A percentile compares a stretch with the other conserved stretches of the same genome.
Conservation (phyloP, 805 yeast species). For the Priceomyces melissophilus region DNA sequence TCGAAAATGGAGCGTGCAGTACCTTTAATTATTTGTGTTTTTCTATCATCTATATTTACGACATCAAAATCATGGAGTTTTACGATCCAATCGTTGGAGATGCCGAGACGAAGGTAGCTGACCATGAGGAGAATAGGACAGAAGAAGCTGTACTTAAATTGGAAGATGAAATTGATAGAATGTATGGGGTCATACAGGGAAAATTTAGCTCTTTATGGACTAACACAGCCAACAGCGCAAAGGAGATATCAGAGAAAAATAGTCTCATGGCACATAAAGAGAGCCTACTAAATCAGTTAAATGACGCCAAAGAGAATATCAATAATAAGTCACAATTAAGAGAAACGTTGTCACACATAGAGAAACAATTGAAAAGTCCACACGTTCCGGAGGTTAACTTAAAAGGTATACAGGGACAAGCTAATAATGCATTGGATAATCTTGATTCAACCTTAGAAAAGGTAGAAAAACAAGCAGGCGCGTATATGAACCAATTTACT, state of each 20-base stretch:
- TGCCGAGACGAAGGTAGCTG: constrained; percentile 9
- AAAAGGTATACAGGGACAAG: constrained; percentile 29
- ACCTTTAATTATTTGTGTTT: too few species aligned
- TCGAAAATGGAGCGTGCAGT: too few species aligned
- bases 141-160: constrained; percentile 50
- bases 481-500: constrained; percentile 57
- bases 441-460: constrained; percentile 69
- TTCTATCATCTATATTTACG: not conserved
- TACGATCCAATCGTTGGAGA: constrained; percentile 25
- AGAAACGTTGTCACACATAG: constrained; percentile 23
- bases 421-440: constrained; percentile 59
- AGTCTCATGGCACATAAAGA: constrained; percentile 26
- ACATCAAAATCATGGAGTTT: constrained; percentile 25
- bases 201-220: constrained; percentile 32
- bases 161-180: constrained; percentile 52
- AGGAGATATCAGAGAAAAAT: constrained; percentile 25
- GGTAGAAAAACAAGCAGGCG: constrained; percentile 67
- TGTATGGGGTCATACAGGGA: constrained; percentile 44
- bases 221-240: constrained; percentile 30
- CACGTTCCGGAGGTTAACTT: constrained; percentile 20
- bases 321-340: constrained; percentile 17
- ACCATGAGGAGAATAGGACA: constrained; percentile 32
- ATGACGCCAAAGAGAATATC: constrained; percentile 22
- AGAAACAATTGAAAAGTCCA: constrained; percentile 24
- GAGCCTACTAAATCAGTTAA: constrained; percentile 26